Evolutionary conservation across 345 rosid genomes (phyloP), one percentile per base, ranked within the genome.

Genomic region (Moricandia moricandioides): DNA sequence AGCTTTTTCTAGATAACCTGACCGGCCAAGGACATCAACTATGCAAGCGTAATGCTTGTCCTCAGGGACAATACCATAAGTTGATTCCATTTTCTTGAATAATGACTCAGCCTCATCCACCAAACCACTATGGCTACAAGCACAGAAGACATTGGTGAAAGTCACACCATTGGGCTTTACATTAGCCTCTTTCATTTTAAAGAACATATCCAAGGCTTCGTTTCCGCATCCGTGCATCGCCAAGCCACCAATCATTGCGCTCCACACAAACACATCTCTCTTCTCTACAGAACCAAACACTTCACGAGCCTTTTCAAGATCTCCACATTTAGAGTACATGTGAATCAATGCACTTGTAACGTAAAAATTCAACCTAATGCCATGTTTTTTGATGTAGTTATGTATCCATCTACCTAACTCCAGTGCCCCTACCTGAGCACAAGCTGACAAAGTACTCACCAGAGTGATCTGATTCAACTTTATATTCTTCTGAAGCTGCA

Each of bases 301-400:
- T 67, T 83, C 86, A 51, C 86, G 84, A 0, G 94, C 94, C 78
- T 88, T 85, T 56, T 83, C 86, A 21, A 91, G 74, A 78, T 87
- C 85, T 21, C 97, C 97, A 40, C 97, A 83, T 78, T 91, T 87
- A 7, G 94, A 80, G 82, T 89, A 91, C 94, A 91, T 86, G 75
- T 91, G 94, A 71, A 91, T 87, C 68, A 91, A 82, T 8, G 94
- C 75, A 13, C 93, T 87, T 4, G 86, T 76, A 24, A 88, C 81
- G 62, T 84, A 79, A 67, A 85, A 85, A 76, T 85, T 88, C 72
- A 87, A 73, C 74, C 61, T 83, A 43, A 88, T 82, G 4, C 79
- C 81, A 2, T 78, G 84, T 33, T 84, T 88, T 78, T 82, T 78
- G 9, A 88, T 73, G 70, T 84, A 83, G 26, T 66, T 79, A 78